Evolutionary conservation across 805 yeast genomes (phyloP).

Genomic region (Ogataea paraovalis): DNA sequence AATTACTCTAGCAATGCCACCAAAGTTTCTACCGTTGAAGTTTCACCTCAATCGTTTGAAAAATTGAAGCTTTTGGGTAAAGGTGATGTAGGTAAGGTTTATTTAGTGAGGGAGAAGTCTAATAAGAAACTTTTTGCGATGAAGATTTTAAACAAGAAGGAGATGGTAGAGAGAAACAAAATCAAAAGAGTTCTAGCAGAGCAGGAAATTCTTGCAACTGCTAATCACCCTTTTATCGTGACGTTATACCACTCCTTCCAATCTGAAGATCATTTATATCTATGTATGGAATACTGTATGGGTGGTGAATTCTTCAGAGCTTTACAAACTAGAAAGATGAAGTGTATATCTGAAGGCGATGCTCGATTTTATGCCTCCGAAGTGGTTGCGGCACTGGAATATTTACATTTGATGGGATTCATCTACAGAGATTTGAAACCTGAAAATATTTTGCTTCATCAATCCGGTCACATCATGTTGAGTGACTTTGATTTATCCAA

Average conservation of each 20-base stretch:
- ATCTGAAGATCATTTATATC: slow-evolving; percentile 81
- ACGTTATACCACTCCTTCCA: slow-evolving; percentile 95
- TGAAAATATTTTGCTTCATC: slow-evolving; percentile 89
- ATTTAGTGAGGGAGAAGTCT: slow-evolving; percentile 77
- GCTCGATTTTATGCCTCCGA: slow-evolving; percentile 95
- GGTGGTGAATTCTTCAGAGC: slow-evolving; percentile 99
- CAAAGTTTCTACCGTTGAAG: slow-evolving; percentile 72
- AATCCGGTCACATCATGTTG: slow-evolving; percentile 96
- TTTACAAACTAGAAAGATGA: slow-evolving; percentile 81
- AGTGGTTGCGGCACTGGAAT: slow-evolving; percentile 95
- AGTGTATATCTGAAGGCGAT: slow-evolving; percentile 81
- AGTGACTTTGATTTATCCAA: slow-evolving; percentile 95
- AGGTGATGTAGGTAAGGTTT: slow-evolving; percentile 98
- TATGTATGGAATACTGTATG: slow-evolving; percentile 99
- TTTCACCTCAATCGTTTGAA: slow-evolving; percentile 82
- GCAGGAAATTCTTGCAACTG: slow-evolving; percentile 92
- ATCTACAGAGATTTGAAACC: slow-evolving; percentile 96
- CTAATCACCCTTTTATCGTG: slow-evolving; percentile 96
- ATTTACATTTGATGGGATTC: slow-evolving; percentile 93
- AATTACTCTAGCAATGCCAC: slow-evolving; percentile 73
- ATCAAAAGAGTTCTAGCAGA: slow-evolving; percentile 94
- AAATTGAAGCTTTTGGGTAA: slow-evolving; percentile 87
- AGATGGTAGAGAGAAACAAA: slow-evolving; percentile 93
- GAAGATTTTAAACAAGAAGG: slow-evolving; percentile 86
- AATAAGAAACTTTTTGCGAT: slow-evolving; percentile 80